These are phyloP conservation scores for Mortierella claussenii DNA, from an alignment of 192 early-diverging fungal genomes.

Conservation along the genomic window DNA sequence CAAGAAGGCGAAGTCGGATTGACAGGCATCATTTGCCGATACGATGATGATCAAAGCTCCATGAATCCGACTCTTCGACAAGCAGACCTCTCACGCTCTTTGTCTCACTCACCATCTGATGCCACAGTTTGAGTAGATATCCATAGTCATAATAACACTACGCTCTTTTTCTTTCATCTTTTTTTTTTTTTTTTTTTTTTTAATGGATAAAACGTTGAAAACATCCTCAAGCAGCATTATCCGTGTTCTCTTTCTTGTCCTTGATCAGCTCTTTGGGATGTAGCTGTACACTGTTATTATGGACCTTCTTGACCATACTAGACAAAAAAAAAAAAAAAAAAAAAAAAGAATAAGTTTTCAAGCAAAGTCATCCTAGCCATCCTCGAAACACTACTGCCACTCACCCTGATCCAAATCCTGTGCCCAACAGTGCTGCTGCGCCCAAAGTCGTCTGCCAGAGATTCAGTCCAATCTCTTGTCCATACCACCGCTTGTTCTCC, in stretches of 20 bases:
- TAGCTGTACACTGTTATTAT: slow-evolving; percentile 23
- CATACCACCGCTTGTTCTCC: slow-evolving; percentile 52
- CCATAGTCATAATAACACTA: too few relatives aligned
- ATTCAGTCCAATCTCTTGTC: slow-evolving; percentile 46
- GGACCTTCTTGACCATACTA: slow-evolving; percentile 52
- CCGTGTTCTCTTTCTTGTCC: slow-evolving; percentile 25
- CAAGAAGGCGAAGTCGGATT: slow-evolving; percentile 46
- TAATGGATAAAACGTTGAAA: background rate
- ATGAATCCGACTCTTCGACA: background rate
- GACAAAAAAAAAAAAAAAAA: background rate
- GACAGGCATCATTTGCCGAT: slow-evolving; percentile 39
- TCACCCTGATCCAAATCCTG: slow-evolving; percentile 50
- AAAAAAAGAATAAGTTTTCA: background rate
- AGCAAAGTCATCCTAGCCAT: background rate
- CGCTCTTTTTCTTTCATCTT: too few relatives aligned
- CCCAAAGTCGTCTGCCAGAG: slow-evolving; percentile 53
- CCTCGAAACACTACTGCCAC: background rate
- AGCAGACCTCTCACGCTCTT: too few relatives aligned
- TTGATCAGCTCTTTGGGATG: slow-evolving; percentile 37
- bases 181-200: slow-evolving; percentile 13
- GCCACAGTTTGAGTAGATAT: too few relatives aligned
- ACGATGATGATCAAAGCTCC: slow-evolving; percentile 31
- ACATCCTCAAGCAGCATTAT: background rate
- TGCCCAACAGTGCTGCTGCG: slow-evolving; percentile 33
- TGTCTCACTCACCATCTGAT: too few relatives aligned